Conservation (phyloP, 1,139 yeast species). For the Pneumocystis jirovecii region DNA sequence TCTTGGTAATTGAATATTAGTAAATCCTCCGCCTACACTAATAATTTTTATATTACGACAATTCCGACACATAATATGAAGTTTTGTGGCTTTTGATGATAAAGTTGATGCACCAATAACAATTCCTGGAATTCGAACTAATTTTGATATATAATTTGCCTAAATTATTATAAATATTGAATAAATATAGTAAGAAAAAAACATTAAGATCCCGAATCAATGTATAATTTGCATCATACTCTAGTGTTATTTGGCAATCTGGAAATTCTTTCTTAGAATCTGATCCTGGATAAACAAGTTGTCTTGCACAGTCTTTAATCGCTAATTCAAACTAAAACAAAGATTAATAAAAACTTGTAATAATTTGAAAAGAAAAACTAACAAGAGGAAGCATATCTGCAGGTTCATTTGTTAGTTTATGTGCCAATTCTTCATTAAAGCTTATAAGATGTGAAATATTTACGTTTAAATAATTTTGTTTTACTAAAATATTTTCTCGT, state of each 20-base stretch:
- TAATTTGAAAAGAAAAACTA: slow-evolving; percentile 3
- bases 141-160: slow-evolving; percentile 70
- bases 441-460: slow-evolving; percentile 75
- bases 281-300: slow-evolving; percentile 48
- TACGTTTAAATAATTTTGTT: slow-evolving; percentile 58
- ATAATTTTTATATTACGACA: slow-evolving; percentile 70
- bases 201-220: slow-evolving; percentile 67
- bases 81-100: slow-evolving; percentile 70
- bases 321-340: slow-evolving; percentile 52
- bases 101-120: slow-evolving; percentile 83
- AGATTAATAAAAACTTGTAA: background rate
- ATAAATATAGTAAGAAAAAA: background rate
- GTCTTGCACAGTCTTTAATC: slow-evolving; percentile 75
- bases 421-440: slow-evolving; percentile 78
- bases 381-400: slow-evolving; percentile 65
- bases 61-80: slow-evolving; percentile 72
- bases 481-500: slow-evolving; percentile 69
- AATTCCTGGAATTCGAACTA: slow-evolving; percentile 85
- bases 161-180: background rate
- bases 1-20: slow-evolving; percentile 64
- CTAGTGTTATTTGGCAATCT: slow-evolving; percentile 64
- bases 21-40: slow-evolving; percentile 58
- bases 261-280: slow-evolving; percentile 47
- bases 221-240: slow-evolving; percentile 56
- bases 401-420: slow-evolving; percentile 73